phyloP scores from a whole-genome alignment of 176 grass and related monocot genomes.

The Paspalum notatum region DNA sequence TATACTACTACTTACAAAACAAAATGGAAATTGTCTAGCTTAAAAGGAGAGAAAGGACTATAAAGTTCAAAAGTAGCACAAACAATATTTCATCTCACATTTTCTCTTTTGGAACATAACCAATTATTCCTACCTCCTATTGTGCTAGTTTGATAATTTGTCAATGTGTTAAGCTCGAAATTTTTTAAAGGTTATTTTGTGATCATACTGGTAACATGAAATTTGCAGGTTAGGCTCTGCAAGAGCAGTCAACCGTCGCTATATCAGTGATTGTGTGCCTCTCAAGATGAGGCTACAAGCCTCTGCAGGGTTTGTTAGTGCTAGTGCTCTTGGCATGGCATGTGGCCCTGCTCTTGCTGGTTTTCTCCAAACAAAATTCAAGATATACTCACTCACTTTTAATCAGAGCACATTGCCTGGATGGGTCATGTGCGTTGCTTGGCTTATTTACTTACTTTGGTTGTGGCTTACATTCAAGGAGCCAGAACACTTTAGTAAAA shows the following conservation, averaged over 20 bases:
- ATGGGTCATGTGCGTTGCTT: constrained; percentile 92
- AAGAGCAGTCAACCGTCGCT: constrained; percentile 90
- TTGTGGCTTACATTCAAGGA: constrained; percentile 90
- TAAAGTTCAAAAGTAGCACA: not conserved
- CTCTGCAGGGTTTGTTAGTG: constrained; percentile 93
- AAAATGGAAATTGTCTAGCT: not conserved
- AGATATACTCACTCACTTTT: constrained; percentile 70
- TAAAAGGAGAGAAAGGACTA: not conserved
- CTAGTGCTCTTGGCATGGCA: constrained; percentile 97
- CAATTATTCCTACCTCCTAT: not conserved
- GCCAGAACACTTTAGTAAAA: constrained; percentile 55
- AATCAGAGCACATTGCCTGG: constrained; percentile 93
- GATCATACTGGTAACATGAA: constrained; percentile 20
- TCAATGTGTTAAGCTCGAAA: constrained; percentile 1
- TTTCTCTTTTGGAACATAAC: not conserved
- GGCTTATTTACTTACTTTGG: constrained; percentile 85
- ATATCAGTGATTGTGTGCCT: constrained; percentile 96
- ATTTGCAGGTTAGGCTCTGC: constrained; percentile 89
- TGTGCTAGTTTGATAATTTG: not conserved
- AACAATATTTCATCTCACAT: not conserved
- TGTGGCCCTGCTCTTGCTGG: constrained; percentile 95
- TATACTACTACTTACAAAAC: not conserved
- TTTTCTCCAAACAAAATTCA: constrained; percentile 87
- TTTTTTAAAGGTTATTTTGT: constrained; percentile 17
- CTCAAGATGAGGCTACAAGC: constrained; percentile 82